Evolutionary conservation across 78 protist genomes (phyloP).

Genomic region (Speleostelium caveatum): DNA sequence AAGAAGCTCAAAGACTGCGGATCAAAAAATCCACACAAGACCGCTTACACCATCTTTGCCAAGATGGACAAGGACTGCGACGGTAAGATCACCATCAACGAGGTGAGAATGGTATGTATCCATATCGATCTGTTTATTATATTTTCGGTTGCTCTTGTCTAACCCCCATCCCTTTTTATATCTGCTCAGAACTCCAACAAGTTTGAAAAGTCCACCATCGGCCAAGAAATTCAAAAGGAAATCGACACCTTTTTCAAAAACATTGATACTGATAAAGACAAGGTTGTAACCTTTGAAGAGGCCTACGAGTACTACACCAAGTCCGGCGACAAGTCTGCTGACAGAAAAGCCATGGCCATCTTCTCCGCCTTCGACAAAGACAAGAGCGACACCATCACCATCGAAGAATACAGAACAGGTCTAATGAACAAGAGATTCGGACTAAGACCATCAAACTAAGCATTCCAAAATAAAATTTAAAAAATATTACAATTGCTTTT

Average conservation of each 20-base stretch:
- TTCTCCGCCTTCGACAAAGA: slow-evolving; percentile 11
- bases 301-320: background rate
- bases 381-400: background rate
- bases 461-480: too few species aligned
- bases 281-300: background rate
- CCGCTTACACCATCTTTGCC: background rate
- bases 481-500: too few species aligned
- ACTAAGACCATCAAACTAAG: too few species aligned
- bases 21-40: background rate
- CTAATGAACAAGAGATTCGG: background rate
- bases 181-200: background rate
- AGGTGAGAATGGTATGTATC: background rate
- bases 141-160: background rate
- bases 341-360: background rate
- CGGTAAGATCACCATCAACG: background rate
- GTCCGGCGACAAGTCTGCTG: background rate
- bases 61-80: background rate
- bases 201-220: background rate
- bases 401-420: background rate
- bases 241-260: background rate
- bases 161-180: background rate
- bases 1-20: background rate
- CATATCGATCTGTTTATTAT: too few species aligned
- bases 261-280: slow-evolving; percentile 2
- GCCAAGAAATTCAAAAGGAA: background rate